phyloP scores from a whole-genome alignment of 495 filamentous ascomycete species.

The Parachaetomium inaequale region DNA sequence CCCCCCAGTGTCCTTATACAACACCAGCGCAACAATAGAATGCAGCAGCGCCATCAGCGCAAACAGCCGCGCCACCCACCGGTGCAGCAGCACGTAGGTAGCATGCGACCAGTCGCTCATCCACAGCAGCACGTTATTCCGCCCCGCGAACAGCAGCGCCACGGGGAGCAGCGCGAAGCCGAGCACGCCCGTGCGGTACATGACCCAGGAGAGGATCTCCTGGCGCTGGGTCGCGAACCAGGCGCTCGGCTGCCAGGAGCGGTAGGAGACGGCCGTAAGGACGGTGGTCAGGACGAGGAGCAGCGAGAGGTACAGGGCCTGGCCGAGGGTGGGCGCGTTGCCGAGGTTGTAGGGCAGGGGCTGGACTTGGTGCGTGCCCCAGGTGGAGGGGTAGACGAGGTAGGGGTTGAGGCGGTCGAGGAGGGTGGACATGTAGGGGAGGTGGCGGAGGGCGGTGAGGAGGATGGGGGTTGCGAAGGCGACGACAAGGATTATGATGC shows the following conservation, averaged over 20 bases:
- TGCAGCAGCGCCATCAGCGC: slow-evolving; percentile 39
- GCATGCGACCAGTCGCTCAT: not conserved
- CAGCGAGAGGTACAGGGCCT: not conserved
- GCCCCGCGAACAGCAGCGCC: not conserved
- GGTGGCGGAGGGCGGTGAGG: not conserved
- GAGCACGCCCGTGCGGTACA: not conserved
- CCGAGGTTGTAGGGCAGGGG: not conserved
- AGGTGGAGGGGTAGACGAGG: not conserved
- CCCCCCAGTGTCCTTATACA: slow-evolving; percentile 24
- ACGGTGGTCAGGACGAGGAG: not conserved
- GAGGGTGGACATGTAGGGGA: not conserved
- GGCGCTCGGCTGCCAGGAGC: not conserved
- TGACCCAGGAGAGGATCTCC: not conserved
- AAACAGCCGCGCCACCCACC: not conserved
- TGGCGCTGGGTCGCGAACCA: not conserved
- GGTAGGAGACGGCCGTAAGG: not conserved
- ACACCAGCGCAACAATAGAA: slow-evolving; percentile 27
- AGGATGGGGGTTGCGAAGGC: not conserved
- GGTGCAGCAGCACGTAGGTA: not conserved
- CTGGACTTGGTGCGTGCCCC: not conserved
- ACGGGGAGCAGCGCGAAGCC: not conserved
- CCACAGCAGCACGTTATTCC: not conserved
- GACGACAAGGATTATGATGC: not conserved
- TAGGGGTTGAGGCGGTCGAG: not conserved
- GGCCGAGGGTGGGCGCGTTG: slow-evolving; percentile 1